Base-by-base conservation (phyloP, 352 stramenopile species). In the Globisporangium parvum region DNA sequence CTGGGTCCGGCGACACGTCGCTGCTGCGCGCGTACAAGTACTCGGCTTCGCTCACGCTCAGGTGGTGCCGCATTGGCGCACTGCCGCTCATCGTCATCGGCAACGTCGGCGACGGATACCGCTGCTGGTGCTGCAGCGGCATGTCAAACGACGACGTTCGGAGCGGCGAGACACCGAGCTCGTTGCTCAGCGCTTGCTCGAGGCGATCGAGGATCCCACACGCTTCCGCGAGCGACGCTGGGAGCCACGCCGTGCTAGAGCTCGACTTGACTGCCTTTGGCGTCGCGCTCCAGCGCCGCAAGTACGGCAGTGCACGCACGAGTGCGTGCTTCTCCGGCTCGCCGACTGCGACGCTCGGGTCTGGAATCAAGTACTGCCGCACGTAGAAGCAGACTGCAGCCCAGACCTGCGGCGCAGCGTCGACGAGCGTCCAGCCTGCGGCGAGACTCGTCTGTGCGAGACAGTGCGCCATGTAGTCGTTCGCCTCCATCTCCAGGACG, bases 341-440 rank as follows among this genome's bases (percentile, higher is more conserved):
- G 20, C 59, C 65, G 9, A 89, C 60, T 10, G 46, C 50, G 40
- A 60, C 61, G 31, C 54, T 69, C 58, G 44, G 62, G 33, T 77
- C 70, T n/a, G 67, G 55, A 44, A 76, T 59, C 15, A 73, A 59
- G 10, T 90, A 67, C 40, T 84, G 70, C 2, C 75, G 74, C 33
- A 86, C 69, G 55, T 87, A 93, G 52, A 68, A 70, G 33, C 70
- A 77, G 17, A 93, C 44, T 0, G 72, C 68, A 10, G 75, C 69
- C 78, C 78, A 88, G 8, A 91, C 50, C 41, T 86, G 71, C 12
- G 73, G 65, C 37, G 73, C 80, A 6, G 62, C 56, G 48, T 82
- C 70, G 26, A 61, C 45, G 18, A 59, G 39, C 12, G 66, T n/a
- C 77, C 75, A 85, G 6, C 71, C 66, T 11, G 61, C 60, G 0